Base-by-base conservation (phyloP, 108 stramenopile species). In the Chaetoceros muelleri region DNA sequence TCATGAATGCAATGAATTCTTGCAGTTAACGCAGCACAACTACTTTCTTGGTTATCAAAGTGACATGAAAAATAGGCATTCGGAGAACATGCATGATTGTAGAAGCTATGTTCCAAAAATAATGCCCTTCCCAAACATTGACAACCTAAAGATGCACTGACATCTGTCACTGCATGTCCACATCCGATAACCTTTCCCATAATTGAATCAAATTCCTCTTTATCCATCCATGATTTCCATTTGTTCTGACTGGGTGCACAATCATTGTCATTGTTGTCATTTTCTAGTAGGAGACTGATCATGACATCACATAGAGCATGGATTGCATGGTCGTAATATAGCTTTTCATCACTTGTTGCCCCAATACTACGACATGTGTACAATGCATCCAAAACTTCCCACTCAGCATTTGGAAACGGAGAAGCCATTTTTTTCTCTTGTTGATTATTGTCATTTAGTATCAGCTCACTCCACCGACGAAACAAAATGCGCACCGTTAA, bases 71-170 rank as follows among this genome's bases (percentile, higher is more conserved):
- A 45, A 57, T 60, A 74, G 19, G 73, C 62, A 52, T 74, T 74
- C 22, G 73, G 73, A 34, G 47, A 25, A 64, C 73, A 74, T 5
- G 63, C 25, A 52, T 74, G 73, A 45, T 74, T 74, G 63, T 69
- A 74, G 61, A 69, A 73, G 57, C 62, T 64, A 25, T 68, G 67
- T 20, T 58, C 47, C 50, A 40, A 44, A 28, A 64, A 73, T n/a
- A 73, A 28, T 2, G 67, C 67, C 5, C 58, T 56, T 13, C 72
- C 72, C 34, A 73, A 40, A 7, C 22, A 45, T 45, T 73, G 72
- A 25, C 22, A 45, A 5, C 72, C 71, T 55, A 73, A 27, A 3
- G 62, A 59, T 25, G 46, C 21, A 0, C 62, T 58, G 3, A 68
- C 20, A 48, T 73, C 72, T 3, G 58, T 60, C 20, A 73, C 51